A percentile compares a stretch with the other conserved stretches of the same genome.
phyloP scores from a whole-genome alignment of 495 filamentous ascomycete species.

The Recurvomyces mirabilis region DNA sequence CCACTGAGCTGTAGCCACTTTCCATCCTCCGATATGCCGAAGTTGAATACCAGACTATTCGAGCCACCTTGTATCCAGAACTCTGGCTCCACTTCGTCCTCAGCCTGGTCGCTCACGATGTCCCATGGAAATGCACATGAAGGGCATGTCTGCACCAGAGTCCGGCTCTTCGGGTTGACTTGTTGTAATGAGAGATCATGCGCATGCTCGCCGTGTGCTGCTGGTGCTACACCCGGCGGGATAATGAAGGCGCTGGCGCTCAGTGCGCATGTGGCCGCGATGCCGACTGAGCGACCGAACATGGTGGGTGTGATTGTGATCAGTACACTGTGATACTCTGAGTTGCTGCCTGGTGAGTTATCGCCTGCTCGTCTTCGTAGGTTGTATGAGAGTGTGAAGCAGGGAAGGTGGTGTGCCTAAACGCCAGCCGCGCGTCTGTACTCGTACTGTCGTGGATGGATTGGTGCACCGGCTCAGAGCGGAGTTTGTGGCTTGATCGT shows the following conservation, averaged over 20 bases:
- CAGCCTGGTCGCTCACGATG: background rate
- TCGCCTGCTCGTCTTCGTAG: too few relatives aligned
- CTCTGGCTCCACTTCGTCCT: background rate
- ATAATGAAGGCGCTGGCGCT: slow-evolving; percentile 12
- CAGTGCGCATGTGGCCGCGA: background rate
- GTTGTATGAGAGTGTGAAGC: too few relatives aligned
- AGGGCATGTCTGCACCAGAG: slow-evolving; percentile 6
- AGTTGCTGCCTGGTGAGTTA: too few relatives aligned
- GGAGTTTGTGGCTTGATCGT: too few relatives aligned
- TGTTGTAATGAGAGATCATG: background rate
- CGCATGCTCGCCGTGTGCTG: background rate
- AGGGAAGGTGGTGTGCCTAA: too few relatives aligned
- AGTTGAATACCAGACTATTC: slow-evolving; percentile 7
- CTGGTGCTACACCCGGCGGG: slow-evolving; percentile 5
- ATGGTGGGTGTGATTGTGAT: slow-evolving; percentile 9
- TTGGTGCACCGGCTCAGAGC: too few relatives aligned
- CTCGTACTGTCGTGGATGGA: too few relatives aligned
- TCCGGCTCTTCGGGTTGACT: slow-evolving; percentile 8
- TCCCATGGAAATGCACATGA: slow-evolving; percentile 3
- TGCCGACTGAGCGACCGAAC: slow-evolving; percentile 12
- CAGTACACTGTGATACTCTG: too few relatives aligned
- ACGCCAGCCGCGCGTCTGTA: too few relatives aligned
- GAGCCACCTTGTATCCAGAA: slow-evolving; percentile 13
- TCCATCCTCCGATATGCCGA: slow-evolving; percentile 14
- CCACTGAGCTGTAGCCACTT: slow-evolving; percentile 4